These are phyloP conservation scores for Flueggea neowawraea DNA, from an alignment of 441 rosid species.

Conservation along the genomic window DNA sequence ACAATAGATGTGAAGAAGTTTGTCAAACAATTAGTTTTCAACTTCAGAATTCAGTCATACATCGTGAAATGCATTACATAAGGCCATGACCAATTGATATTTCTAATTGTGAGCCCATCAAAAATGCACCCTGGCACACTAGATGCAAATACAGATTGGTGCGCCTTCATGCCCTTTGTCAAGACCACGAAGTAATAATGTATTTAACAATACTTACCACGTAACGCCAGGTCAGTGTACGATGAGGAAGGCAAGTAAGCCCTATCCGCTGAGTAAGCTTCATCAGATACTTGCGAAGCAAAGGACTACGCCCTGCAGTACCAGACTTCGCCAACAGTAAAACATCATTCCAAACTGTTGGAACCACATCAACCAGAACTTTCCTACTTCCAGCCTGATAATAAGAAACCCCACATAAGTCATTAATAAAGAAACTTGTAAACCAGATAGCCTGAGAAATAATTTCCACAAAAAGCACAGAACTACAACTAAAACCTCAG, in stretches of 20 bases:
- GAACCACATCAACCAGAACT: slow-evolving; percentile 57
- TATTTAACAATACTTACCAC: slow-evolving; percentile 52
- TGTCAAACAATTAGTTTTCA: too few species aligned
- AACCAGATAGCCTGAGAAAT: background rate
- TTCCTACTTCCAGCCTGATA: slow-evolving; percentile 75
- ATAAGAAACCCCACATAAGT: slow-evolving; percentile 25
- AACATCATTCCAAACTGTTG: slow-evolving; percentile 58
- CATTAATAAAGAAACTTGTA: slow-evolving; percentile 13
- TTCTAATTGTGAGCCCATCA: too few species aligned
- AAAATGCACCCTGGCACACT: too few species aligned
- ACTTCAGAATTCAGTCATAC: too few species aligned
- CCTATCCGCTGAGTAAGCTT: slow-evolving; percentile 92
- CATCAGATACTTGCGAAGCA: slow-evolving; percentile 83
- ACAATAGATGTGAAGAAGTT: too few species aligned
- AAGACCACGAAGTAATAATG: too few species aligned
- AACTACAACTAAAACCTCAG: too few species aligned
- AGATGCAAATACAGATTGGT: too few species aligned
- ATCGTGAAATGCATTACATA: too few species aligned
- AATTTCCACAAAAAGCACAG: too few species aligned
- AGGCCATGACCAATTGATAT: too few species aligned
- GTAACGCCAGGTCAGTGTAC: slow-evolving; percentile 77
- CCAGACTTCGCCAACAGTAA: slow-evolving; percentile 56
- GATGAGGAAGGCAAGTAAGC: slow-evolving; percentile 82
- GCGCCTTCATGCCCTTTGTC: too few species aligned
- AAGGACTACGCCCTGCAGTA: slow-evolving; percentile 64